Evolutionary conservation across 2,329 filamentous ascomycete species (phyloP).

Genomic region (Endothia cerciana): DNA sequence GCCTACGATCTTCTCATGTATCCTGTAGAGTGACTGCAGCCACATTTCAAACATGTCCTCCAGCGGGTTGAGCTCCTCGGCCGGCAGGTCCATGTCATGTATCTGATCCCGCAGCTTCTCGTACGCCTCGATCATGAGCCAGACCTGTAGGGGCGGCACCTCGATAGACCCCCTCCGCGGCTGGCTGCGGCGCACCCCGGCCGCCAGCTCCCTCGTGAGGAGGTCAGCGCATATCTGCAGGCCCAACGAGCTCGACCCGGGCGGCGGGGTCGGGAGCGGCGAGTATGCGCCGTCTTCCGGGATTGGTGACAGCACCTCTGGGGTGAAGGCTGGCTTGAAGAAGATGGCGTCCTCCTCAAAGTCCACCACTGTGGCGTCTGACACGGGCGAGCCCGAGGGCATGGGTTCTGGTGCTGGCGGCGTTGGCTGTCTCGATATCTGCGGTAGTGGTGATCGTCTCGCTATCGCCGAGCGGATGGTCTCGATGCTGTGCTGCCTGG

Average conservation of each 20-base stretch:
- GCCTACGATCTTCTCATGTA: constrained; percentile 47
- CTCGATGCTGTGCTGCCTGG: constrained; percentile 26
- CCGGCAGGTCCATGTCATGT: constrained; percentile 35
- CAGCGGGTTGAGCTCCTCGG: constrained; percentile 39
- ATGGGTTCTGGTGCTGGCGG: neutral
- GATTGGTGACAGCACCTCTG: constrained; percentile 40
- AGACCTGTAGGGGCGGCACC: constrained; percentile 53
- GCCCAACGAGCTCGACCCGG: constrained; percentile 43
- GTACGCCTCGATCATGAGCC: constrained; percentile 64
- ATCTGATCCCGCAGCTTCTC: constrained; percentile 56
- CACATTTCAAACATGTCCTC: constrained; percentile 55
- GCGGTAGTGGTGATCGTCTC: constrained; percentile 26
- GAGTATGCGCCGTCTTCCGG: constrained; percentile 26
- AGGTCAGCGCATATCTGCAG: constrained; percentile 57
- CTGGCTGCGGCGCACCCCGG: constrained; percentile 39
- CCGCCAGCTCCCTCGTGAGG: constrained; percentile 53
- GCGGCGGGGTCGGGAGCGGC: constrained; percentile 18
- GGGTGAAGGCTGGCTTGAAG: constrained; percentile 50
- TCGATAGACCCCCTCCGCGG: constrained; percentile 30
- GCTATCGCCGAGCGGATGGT: constrained; percentile 23
- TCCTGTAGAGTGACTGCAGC: constrained; percentile 52
- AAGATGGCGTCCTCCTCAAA: constrained; percentile 53
- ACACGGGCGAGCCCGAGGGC: constrained; percentile 40
- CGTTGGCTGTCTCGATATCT: constrained; percentile 15
- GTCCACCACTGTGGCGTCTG: constrained; percentile 50